Evolutionary conservation across 2,329 filamentous ascomycete species (phyloP).

Genomic region (Pyrenochaeta sp.): DNA sequence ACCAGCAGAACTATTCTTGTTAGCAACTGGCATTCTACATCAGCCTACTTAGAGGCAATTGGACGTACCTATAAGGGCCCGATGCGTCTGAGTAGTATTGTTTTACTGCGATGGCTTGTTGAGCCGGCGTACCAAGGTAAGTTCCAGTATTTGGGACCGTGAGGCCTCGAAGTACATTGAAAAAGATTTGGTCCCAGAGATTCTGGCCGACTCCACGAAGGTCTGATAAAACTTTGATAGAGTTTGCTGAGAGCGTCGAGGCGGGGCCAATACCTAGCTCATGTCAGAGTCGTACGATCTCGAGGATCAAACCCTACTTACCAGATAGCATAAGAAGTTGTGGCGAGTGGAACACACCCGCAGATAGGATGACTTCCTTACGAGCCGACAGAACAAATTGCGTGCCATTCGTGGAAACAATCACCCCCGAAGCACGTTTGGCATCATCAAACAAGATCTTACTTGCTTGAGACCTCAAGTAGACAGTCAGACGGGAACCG

Average conservation of each 20-base stretch:
- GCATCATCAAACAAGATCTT: conserved; percentile 23
- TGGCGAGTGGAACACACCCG: conserved; percentile 50
- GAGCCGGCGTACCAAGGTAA: conserved; percentile 18
- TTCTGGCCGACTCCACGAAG: conserved; percentile 39
- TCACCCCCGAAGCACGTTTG: conserved; percentile 35
- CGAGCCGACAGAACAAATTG: conserved; percentile 20
- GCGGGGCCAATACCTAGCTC: conserved; percentile 46
- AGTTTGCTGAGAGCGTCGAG: conserved; percentile 13
- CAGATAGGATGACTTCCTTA: conserved; percentile 55
- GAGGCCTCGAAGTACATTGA: conserved; percentile 25
- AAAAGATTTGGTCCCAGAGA: conserved; percentile 31
- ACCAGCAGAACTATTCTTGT: conserved; percentile 27
- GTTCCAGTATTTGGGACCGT: conserved; percentile 28
- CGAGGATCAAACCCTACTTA: neutral
- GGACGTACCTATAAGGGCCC: too few species aligned
- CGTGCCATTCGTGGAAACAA: conserved; percentile 28
- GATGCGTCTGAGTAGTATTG: conserved; percentile 20
- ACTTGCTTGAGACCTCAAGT: conserved; percentile 18
- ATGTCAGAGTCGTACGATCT: neutral
- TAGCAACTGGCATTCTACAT: too few species aligned
- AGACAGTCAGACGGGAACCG: conserved; percentile 12
- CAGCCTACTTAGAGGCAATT: too few species aligned
- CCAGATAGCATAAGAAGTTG: conserved; percentile 47
- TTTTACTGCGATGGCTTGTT: conserved; percentile 15
- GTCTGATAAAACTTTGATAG: conserved; percentile 29